phyloP scores from a whole-genome alignment of 164 flowering plant species.

The Houttuynia cordata region DNA sequence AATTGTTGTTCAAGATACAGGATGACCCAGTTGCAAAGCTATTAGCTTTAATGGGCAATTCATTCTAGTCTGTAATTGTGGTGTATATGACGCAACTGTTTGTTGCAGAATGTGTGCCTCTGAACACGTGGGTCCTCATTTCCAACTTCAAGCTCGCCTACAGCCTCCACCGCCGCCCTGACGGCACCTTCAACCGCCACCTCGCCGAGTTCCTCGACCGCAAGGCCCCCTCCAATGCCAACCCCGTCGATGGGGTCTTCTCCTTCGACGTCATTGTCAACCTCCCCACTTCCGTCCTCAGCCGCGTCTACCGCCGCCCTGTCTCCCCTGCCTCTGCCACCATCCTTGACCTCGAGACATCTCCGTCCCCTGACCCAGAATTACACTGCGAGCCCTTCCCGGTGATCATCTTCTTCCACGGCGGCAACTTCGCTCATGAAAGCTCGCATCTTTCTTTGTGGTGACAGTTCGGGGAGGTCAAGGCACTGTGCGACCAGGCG shows the following conservation, averaged over 20 bases:
- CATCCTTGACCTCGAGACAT: conserved; percentile 28
- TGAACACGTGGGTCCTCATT: conserved; percentile 78
- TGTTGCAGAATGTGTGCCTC: conserved; percentile 65
- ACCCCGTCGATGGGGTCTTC: conserved; percentile 61
- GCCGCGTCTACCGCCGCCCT: conserved; percentile 51
- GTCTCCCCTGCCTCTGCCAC: conserved; percentile 15
- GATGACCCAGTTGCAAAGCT: too few species aligned
- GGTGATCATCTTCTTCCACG: conserved; percentile 73
- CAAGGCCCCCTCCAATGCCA: conserved; percentile 56
- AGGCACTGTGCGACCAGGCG: conserved; percentile 73
- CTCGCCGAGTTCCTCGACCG: conserved; percentile 82
- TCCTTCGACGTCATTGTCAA: conserved; percentile 61
- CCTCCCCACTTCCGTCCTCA: conserved; percentile 34
- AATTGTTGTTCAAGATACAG: not conserved
- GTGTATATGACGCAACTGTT: not conserved
- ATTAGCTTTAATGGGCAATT: too few species aligned
- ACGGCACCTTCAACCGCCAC: conserved; percentile 86
- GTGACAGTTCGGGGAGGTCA: conserved; percentile 90
- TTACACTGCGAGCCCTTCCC: conserved; percentile 35
- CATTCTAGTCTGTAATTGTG: not conserved
- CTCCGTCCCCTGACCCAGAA: conserved; percentile 13
- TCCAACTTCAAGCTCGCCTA: conserved; percentile 81
- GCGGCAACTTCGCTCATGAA: conserved; percentile 81
- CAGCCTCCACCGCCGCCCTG: conserved; percentile 84
- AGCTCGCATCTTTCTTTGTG: conserved; percentile 53